Evolutionary conservation across 345 rosid species (phyloP).

Genomic region (Iberis pinnata): DNA sequence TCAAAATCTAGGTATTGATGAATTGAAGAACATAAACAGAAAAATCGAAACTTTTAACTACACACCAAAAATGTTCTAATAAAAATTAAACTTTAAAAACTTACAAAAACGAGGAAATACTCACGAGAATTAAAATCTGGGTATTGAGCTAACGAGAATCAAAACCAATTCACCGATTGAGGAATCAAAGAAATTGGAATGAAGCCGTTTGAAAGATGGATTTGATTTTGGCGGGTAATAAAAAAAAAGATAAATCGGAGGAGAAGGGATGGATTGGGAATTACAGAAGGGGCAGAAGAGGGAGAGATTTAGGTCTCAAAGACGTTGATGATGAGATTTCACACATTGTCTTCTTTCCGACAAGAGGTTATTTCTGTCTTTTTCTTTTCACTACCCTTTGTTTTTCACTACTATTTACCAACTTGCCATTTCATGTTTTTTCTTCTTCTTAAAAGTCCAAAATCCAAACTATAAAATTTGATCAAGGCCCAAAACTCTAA

Average conservation of each 20-base stretch:
- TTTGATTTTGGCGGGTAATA: conserved; percentile 47
- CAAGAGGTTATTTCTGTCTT: conserved; percentile 44
- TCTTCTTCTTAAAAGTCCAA: too few relatives aligned
- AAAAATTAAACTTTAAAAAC: too few relatives aligned
- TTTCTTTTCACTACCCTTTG: background rate
- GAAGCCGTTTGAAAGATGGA: conserved; percentile 24
- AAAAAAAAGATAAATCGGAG: conserved; percentile 14
- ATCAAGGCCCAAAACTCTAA: too few relatives aligned
- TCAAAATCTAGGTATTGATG: too few relatives aligned
- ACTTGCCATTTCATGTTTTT: conserved; percentile 1
- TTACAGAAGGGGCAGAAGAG: conserved; percentile 58
- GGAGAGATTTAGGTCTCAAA: conserved; percentile 38
- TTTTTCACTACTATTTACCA: conserved; percentile 2
- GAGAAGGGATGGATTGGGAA: conserved; percentile 40
- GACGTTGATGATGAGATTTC: conserved; percentile 30
- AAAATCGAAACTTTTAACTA: too few relatives aligned
- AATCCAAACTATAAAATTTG: too few relatives aligned
- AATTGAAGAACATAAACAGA: too few relatives aligned
- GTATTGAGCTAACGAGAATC: too few relatives aligned
- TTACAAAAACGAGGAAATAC: too few relatives aligned
- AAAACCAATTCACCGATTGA: background rate
- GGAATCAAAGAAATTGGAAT: background rate
- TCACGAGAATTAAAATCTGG: too few relatives aligned
- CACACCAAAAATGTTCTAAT: too few relatives aligned
- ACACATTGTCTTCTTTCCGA: conserved; percentile 12